phyloP scores from a whole-genome alignment of 1,284 basidiomycete species.

The Blastosporella zonata region DNA sequence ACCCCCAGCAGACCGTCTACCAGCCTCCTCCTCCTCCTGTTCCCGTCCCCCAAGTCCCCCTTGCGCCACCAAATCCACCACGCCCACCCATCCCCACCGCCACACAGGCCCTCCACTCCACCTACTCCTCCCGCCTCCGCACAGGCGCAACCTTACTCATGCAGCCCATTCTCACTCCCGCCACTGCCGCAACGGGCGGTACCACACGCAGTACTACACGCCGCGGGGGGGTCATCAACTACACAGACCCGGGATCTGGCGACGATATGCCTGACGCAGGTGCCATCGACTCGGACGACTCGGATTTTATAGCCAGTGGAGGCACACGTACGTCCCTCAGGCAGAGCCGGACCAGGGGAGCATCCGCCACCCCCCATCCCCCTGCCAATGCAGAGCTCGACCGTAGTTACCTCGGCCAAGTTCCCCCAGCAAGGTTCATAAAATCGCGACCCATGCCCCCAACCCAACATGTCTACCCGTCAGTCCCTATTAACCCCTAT shows the following conservation, averaged over 20 bases:
- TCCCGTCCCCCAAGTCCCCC: slow-evolving; percentile 20
- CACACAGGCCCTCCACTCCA: slow-evolving; percentile 76
- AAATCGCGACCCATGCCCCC: slow-evolving; percentile 53
- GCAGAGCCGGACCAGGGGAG: slow-evolving; percentile 33
- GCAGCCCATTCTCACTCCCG: slow-evolving; percentile 74
- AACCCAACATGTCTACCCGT: slow-evolving; percentile 70
- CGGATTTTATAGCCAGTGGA: slow-evolving; percentile 50
- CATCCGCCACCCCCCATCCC: slow-evolving; percentile 33
- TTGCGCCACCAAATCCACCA: slow-evolving; percentile 42
- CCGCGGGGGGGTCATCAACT: slow-evolving; percentile 75
- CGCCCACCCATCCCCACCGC: slow-evolving; percentile 53
- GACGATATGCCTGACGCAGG: slow-evolving; percentile 79
- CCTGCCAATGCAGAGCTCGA: slow-evolving; percentile 60
- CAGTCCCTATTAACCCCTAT: slow-evolving; percentile 29
- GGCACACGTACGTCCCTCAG: slow-evolving; percentile 38
- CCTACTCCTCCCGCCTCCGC: slow-evolving; percentile 90
- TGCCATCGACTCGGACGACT: slow-evolving; percentile 74
- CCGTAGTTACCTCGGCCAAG: slow-evolving; percentile 85
- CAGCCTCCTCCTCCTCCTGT: slow-evolving; percentile 27
- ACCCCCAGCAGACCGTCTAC: no score
- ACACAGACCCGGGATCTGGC: slow-evolving; percentile 82
- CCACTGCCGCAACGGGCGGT: slow-evolving; percentile 39
- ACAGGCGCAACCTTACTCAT: slow-evolving; percentile 89
- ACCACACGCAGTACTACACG: slow-evolving; percentile 48
- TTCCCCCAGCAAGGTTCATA: slow-evolving; percentile 82